Base-by-base conservation (phyloP, 2,329 filamentous ascomycete species). In the Aspergillus udagawae region DNA sequence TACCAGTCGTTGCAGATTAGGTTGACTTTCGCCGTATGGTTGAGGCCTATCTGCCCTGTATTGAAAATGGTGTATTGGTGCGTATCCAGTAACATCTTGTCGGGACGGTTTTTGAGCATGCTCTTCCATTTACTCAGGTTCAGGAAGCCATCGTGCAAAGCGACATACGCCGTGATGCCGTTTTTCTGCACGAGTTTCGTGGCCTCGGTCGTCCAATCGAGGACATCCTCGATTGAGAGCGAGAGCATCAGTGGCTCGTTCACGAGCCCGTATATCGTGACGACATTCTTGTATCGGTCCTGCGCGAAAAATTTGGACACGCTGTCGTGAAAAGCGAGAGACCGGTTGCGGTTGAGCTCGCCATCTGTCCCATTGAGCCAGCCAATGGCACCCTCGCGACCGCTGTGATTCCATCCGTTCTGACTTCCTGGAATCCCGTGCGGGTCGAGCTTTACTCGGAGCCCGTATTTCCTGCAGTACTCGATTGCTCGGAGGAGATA, bases 51-150 rank as follows among this genome's bases (percentile, higher is more conserved):
- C 74, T 96, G 91, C 63, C 89, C 86, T 42, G 85, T 85, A 80
- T 99, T 97, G 83, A 99, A 99, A 74, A 97, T 97, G 69, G 96
- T 91, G 74, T 99, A 99, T 75, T 97, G 93, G 76, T 99, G 94
- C 41, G 95, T 94, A 75, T 99, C 94, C n/a, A 99, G 85, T 20
- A 96, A 84, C 63, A 97, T 80, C 23, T 73, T 70, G 62, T 87
- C 83, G 49, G 87, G 81, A 69, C 89, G 83, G 23, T 82, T 81
- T 64, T 88, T 84, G 64, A 97, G 83, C 71, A 89, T 82, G 44
- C 90, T 91, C 72, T 96, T 87, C 94, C 94, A 99, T 69, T 95
- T 93, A 63, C 83, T 82, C 4, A 97, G 83, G 10, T 93, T 93
- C 77, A 95, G 85, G 80, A 99, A 99, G 25, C 94, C 94, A 74